A percentile compares a stretch with the other conserved stretches of the same genome.
These are phyloP conservation scores for Apophysomyces sp. DNA, from an alignment of 371 early-diverging fungal genomes.

Conservation along the genomic window DNA sequence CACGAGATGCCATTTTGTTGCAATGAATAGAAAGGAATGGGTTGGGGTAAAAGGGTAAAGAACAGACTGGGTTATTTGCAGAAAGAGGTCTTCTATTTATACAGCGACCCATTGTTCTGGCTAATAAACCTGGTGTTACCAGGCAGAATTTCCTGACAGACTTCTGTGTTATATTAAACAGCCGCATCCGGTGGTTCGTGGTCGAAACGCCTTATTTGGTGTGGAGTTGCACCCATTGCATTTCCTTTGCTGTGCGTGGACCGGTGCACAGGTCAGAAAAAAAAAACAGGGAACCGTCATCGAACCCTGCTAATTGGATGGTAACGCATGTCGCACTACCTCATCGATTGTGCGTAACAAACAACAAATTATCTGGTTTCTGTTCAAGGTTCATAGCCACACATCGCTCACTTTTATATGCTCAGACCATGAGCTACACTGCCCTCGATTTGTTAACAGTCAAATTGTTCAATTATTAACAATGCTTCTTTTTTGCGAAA, in stretches of 20 bases:
- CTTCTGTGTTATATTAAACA: not conserved
- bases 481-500: too few species aligned
- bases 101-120: not conserved
- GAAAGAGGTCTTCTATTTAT: not conserved
- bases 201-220: not conserved
- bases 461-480: too few species aligned
- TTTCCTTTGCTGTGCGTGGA: not conserved
- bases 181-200: not conserved
- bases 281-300: not conserved
- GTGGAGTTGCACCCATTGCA: not conserved
- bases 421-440: too few species aligned
- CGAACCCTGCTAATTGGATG: not conserved
- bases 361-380: too few species aligned
- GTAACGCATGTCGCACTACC: not conserved
- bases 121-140: not conserved
- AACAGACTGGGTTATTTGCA: not conserved
- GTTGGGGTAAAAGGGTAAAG: not conserved
- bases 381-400: too few species aligned
- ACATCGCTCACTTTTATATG: too few species aligned
- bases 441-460: too few species aligned
- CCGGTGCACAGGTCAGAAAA: not conserved
- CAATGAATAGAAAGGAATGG: constrained; percentile 12
- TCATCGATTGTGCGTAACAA: not conserved
- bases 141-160: not conserved
- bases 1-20: not conserved